Evolutionary conservation across 2,329 filamentous ascomycete species (phyloP).

Genomic region (Pezicula radicicola): DNA sequence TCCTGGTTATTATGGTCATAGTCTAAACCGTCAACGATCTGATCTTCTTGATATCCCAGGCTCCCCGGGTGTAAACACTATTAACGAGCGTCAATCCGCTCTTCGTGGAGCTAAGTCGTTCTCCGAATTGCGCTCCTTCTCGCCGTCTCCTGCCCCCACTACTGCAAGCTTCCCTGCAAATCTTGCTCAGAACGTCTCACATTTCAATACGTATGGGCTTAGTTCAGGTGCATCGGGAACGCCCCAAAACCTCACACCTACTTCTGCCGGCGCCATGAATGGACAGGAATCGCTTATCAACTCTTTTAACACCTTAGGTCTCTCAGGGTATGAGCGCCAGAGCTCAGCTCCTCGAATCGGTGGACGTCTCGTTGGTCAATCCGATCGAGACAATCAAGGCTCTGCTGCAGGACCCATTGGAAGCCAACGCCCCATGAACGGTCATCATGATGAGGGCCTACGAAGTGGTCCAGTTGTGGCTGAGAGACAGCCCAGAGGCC

Average conservation of each 20-base stretch:
- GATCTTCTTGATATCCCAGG: constrained; percentile 84
- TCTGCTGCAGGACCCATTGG: constrained; percentile 56
- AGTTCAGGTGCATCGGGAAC: constrained; percentile 60
- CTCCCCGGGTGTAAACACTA: constrained; percentile 60
- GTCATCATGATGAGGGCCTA: constrained; percentile 23
- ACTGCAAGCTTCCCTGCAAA: constrained; percentile 81
- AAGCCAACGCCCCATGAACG: constrained; percentile 55
- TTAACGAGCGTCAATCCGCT: constrained; percentile 57
- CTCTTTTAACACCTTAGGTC: constrained; percentile 57
- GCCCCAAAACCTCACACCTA: constrained; percentile 63
- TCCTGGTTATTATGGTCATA: constrained; percentile 68
- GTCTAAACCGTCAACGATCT: constrained; percentile 76
- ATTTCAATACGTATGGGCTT: constrained; percentile 52
- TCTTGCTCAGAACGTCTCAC: constrained; percentile 59
- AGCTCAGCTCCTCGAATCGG: constrained; percentile 27
- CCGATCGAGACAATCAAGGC: constrained; percentile 39
- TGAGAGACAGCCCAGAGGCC: constrained; percentile 62
- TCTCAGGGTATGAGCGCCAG: constrained; percentile 40
- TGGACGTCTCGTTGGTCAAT: constrained; percentile 42
- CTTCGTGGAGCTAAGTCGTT: constrained; percentile 95
- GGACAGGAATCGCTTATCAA: constrained; percentile 31
- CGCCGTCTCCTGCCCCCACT: constrained; percentile 86
- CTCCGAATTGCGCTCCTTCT: constrained; percentile 91
- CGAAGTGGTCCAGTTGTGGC: constrained; percentile 36
- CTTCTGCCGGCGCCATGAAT: constrained; percentile 67